Evolutionary conservation across 805 yeast genomes (phyloP).

Genomic region (Candida hispaniensis): DNA sequence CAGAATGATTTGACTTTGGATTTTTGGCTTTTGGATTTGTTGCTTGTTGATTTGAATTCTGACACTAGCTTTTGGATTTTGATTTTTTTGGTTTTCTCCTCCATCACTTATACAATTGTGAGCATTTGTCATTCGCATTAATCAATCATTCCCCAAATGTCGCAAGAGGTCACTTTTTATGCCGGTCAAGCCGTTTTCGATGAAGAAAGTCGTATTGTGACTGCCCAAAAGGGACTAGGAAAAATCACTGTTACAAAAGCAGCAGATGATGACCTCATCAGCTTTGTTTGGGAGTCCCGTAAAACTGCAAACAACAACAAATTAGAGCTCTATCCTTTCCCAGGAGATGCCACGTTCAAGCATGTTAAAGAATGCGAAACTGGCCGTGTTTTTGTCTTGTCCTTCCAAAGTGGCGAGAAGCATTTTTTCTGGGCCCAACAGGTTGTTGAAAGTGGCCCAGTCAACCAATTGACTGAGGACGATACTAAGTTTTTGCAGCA

Average conservation of each 20-base stretch:
- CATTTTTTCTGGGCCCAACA: constrained; percentile 65
- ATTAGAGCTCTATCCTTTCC: constrained; percentile 56
- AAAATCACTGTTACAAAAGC: constrained; percentile 47
- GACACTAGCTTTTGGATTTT: neutral
- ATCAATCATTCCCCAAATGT: constrained; percentile 1
- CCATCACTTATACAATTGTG: neutral
- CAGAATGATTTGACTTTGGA: constrained; percentile 2
- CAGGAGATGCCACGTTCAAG: constrained; percentile 76
- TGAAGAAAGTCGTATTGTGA: constrained; percentile 46
- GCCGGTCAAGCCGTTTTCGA: constrained; percentile 70
- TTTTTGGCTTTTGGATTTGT: neutral
- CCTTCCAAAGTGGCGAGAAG: constrained; percentile 52
- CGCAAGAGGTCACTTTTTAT: constrained; percentile 38
- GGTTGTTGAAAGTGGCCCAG: constrained; percentile 49
- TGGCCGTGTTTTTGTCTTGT: constrained; percentile 66
- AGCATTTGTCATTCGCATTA: neutral
- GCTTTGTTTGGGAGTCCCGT: constrained; percentile 65
- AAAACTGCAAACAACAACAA: constrained; percentile 33
- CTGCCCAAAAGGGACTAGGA: constrained; percentile 66
- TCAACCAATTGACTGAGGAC: constrained; percentile 42
- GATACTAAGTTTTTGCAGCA: constrained; percentile 46
- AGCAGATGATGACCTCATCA: constrained; percentile 57
- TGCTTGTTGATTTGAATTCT: neutral
- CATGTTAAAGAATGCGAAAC: constrained; percentile 57
- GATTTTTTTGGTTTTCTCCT: neutral